Percentiles rank a stretch among this genome's conserved stretches.
These are phyloP conservation scores for Naegleria lovaniensis DNA, from an alignment of 208 protist species.

Conservation along the genomic window DNA sequence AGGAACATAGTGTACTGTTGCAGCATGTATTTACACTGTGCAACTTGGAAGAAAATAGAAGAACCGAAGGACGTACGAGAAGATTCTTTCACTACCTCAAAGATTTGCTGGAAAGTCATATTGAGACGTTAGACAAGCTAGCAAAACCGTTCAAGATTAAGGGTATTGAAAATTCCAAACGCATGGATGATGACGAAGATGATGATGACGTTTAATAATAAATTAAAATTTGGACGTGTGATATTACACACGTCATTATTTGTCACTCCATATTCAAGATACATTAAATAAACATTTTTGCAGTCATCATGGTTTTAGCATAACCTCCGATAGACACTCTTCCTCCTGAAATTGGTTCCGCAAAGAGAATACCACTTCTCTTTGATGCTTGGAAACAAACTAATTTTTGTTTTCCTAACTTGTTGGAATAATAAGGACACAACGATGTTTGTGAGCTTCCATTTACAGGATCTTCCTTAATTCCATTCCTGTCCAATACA, in stretches of 20 bases:
- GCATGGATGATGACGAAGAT: too few species aligned
- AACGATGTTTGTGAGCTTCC: slow-evolving; percentile 15
- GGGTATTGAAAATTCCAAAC: too few species aligned
- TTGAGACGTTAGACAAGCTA: not conserved
- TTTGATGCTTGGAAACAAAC: not conserved
- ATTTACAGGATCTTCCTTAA: slow-evolving; percentile 36
- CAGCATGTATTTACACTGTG: not conserved
- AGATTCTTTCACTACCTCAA: not conserved
- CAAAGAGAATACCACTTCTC: not conserved
- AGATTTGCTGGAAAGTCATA: not conserved
- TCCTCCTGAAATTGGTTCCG: not conserved
- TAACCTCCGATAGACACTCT: not conserved
- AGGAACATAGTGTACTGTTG: not conserved
- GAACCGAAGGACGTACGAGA: not conserved
- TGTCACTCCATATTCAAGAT: too few species aligned
- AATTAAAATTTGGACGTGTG: too few species aligned
- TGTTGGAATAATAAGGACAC: slow-evolving; percentile 1
- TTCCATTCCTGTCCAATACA: not conserved
- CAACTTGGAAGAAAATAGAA: not conserved
- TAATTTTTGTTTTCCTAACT: not conserved
- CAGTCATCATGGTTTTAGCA: not conserved
- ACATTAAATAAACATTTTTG: not conserved
- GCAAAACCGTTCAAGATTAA: not conserved
- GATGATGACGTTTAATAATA: too few species aligned
- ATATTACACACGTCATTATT: too few species aligned